Evolutionary conservation across 805 yeast species (phyloP).

Genomic region (Priceomyces medius): DNA sequence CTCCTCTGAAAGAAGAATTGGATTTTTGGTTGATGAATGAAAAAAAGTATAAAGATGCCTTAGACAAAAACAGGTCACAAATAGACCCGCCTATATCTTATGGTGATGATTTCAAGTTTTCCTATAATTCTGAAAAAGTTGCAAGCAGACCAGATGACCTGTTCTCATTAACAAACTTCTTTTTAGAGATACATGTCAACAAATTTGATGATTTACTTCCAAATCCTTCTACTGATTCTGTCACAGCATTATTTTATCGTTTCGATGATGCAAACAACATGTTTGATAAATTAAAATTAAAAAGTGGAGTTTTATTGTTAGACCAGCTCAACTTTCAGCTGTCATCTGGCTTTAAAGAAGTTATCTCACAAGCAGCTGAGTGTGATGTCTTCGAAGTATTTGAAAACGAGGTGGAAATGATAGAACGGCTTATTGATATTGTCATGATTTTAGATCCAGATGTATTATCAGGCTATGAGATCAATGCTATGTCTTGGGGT

Average conservation of each 20-base stretch:
- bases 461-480: constrained; percentile 80
- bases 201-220: constrained; percentile 54
- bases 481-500: constrained; percentile 86
- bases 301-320: constrained; percentile 18
- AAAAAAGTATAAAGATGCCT: constrained; percentile 10
- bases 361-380: not conserved
- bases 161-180: constrained; percentile 54
- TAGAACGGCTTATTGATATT: constrained; percentile 52
- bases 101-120: constrained; percentile 36
- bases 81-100: constrained; percentile 47
- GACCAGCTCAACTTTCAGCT: constrained; percentile 2
- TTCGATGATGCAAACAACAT: constrained; percentile 40
- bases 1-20: constrained; percentile 50
- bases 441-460: constrained; percentile 80
- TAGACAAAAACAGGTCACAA: constrained; percentile 43
- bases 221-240: constrained; percentile 62
- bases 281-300: constrained; percentile 10
- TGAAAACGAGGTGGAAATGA: constrained; percentile 56
- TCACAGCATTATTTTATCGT: constrained; percentile 63
- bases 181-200: constrained; percentile 66
- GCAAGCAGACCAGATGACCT: constrained; percentile 39
- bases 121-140: constrained; percentile 33
- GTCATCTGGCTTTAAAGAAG: constrained; percentile 4
- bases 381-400: constrained; percentile 24
- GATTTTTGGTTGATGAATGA: constrained; percentile 28